Conservation (phyloP, 139 green algal species). For the Chlorella sp. region DNA sequence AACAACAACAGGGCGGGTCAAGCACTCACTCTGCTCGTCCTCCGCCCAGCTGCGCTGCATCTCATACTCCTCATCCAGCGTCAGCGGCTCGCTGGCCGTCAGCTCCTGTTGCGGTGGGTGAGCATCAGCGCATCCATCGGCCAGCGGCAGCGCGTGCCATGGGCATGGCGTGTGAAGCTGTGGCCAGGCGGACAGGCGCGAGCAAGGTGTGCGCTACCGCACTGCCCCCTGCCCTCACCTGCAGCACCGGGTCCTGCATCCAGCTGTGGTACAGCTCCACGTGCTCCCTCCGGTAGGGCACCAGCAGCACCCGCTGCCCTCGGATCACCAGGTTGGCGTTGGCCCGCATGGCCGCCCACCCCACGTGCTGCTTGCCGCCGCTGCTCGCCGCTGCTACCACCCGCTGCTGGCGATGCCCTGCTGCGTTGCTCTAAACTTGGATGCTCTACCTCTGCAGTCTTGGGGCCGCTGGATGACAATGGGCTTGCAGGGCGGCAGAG, state of each 20-base stretch:
- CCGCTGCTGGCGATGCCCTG: neutral
- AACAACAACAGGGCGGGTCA: no score
- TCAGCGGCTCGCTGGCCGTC: constrained; percentile 81
- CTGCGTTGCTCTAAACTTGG: no score
- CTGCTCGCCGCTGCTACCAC: neutral
- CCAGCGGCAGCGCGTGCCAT: neutral
- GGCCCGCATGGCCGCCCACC: constrained; percentile 53
- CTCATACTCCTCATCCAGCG: constrained; percentile 75
- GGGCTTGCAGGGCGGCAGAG: no score
- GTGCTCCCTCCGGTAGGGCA: constrained; percentile 81
- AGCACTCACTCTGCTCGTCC: constrained; percentile 67
- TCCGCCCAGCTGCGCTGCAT: constrained; percentile 83
- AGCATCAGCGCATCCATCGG: constrained; percentile 7
- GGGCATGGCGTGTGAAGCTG: no score
- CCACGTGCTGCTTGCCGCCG: neutral
- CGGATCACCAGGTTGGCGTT: constrained; percentile 70
- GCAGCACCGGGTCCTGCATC: constrained; percentile 44
- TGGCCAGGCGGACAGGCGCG: neutral
- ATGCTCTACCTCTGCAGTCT: no score
- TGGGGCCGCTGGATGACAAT: no score
- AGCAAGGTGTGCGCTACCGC: neutral
- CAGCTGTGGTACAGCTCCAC: constrained; percentile 71
- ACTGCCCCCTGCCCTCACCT: no score
- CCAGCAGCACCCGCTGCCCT: constrained; percentile 60
- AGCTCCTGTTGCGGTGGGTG: constrained; percentile 68